Percentiles rank a stretch among this genome's conserved stretches.
Conservation (phyloP, 2,329 filamentous ascomycete genomes). For the Colletotrichum euphorbiae region DNA sequence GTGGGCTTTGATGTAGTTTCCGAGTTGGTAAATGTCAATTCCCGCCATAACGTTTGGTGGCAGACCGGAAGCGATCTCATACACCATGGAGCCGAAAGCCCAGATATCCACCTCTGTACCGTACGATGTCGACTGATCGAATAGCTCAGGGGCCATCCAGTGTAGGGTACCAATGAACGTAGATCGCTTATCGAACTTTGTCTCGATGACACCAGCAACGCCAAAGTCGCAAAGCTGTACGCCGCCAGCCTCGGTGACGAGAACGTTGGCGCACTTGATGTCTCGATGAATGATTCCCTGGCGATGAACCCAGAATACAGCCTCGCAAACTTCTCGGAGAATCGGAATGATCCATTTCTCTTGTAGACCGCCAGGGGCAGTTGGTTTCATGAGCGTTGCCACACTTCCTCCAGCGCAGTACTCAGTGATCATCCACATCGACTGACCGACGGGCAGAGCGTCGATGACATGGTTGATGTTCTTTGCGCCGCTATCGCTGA, state of each 20-base stretch:
- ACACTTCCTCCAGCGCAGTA: constrained; percentile 89
- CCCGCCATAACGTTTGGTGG: constrained; percentile 75
- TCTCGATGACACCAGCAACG: constrained; percentile 82
- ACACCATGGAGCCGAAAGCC: constrained; percentile 85
- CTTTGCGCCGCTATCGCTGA: constrained; percentile 78
- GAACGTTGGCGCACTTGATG: constrained; percentile 82
- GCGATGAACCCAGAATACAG: constrained; percentile 74
- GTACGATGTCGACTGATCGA: constrained; percentile 72
- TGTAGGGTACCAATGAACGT: constrained; percentile 86
- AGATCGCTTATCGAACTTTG: constrained; percentile 79
- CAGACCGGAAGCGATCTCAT: constrained; percentile 82
- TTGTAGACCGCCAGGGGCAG: constrained; percentile 71
- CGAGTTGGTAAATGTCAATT: constrained; percentile 59
- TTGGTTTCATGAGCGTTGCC: constrained; percentile 77
- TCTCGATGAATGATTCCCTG: constrained; percentile 78
- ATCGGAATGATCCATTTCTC: constrained; percentile 79
- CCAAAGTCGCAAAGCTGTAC: constrained; percentile 90
- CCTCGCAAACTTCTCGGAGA: constrained; percentile 73
- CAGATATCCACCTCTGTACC: constrained; percentile 84
- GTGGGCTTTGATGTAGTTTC: constrained; percentile 68
- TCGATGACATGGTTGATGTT: constrained; percentile 88
- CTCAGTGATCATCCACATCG: constrained; percentile 90
- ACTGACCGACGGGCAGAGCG: constrained; percentile 79
- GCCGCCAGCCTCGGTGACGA: constrained; percentile 80
- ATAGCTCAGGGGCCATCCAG: constrained; percentile 88